Evolutionary conservation across 768 basidiomycete genomes (phyloP), one percentile per base, ranked within the genome.

Genomic region (Xanthoconium purpureum): DNA sequence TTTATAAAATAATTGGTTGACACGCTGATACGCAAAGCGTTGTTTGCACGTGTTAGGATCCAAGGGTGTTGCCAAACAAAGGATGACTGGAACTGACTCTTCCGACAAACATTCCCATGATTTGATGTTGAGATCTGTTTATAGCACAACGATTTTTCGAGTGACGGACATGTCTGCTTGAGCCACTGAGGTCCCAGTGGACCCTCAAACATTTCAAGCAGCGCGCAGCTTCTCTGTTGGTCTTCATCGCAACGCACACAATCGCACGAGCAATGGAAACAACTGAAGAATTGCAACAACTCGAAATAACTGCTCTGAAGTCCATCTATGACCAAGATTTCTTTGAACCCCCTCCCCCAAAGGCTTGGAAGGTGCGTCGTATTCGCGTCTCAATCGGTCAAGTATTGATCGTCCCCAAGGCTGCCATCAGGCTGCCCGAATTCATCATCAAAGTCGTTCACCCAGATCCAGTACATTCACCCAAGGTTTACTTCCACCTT

Each of bases 321-420:
- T 86, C 89, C 57, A 94, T 93, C 58, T 93, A 88, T 74, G 86
- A 79, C 62, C 81, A 87, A 58, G 85, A 92, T 65, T 92, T 90
- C 65, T 78, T 84, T 28, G 81, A 88, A 64, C 80, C 80, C 52
- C 86, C 85, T 20, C 84, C 89, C 15, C 86, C 87, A 33, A 90
- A 83, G 66, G 91, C 82, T 49, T 94, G 91, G 91, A 92, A 91
- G 80, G 90, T 89, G 38, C 12, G 56, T 52, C 20, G 6, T 15
- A 9, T 10, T 33, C 20, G 73, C 69, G 10, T 46, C 36, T 30
- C 33, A 15, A 44, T 28, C 50, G 28, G 29, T 55, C 51, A 36
- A 35, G 46, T 30, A 39, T 50, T 54, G 46, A 60, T 57, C 0
- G 45, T 59, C 45, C 15, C 36, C 2, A 56, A 91, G 90, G 84